Base-by-base conservation (phyloP, 2,329 filamentous ascomycete species). In the Fusarium tupiense region DNA sequence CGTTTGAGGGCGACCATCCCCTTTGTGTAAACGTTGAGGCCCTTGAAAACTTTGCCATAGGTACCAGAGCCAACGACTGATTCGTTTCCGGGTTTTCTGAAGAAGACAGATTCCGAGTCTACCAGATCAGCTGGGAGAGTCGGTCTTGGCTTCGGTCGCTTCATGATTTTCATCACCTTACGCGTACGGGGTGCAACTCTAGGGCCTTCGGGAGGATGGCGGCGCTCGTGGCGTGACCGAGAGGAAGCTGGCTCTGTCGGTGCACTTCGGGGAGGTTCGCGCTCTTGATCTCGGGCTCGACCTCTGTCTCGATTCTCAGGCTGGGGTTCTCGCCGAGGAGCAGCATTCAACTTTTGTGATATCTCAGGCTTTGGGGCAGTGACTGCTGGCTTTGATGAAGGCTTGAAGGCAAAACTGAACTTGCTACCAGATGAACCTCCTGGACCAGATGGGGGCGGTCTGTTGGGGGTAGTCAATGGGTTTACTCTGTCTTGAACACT, bases 41-140 rank as follows among this genome's bases (percentile, higher is more conserved):
- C 95, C 81, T 97, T 97, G 86, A 97, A 98, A 9, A 98, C 95
- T 82, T 97, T 97, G 60, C 94, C 96, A 78, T 98, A 98, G 2
- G 96, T 98, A 17, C 96, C 96, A 49, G 96, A 97, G 22, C 96
- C 96, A 26, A 98, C 93, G 1, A 98, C 96, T 2, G 96, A 98
- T 81, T 97, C 96, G 77, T 98, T 98, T n/a, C 96, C 96, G 3
- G 95, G 95, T 81, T 98, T 98, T 73, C 96, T 89, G 84, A 93
- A 98, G 83, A 97, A 98, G 8, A 98, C 95, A 2, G 95, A 98
- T 52, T 96, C 93, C 0, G 95, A 97, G 11, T 88, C 86, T 17
- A 91, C 90, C 77, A 96, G 90, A 38, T 98, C 94, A 31, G 91
- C 85, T 0, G 92, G 85, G 4, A 98, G 84, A 10, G 86, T 89